Conservation (phyloP, 805 yeast genomes). For the Ogataea parapolymorpha region DNA sequence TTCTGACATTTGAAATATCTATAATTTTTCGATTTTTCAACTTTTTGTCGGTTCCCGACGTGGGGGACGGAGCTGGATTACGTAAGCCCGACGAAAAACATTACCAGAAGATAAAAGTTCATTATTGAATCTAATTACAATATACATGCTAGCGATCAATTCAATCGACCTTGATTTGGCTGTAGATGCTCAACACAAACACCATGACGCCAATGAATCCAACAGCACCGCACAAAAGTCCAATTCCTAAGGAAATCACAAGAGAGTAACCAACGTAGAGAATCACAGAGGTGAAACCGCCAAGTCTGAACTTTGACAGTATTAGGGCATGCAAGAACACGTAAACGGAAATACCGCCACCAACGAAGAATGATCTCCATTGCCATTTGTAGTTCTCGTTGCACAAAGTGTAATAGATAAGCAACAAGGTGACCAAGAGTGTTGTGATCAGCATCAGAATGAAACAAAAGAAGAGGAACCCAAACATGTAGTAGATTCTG, state of each 20-base stretch:
- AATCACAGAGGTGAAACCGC: constrained; percentile 71
- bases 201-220: constrained; percentile 75
- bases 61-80: constrained; percentile 3
- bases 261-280: constrained; percentile 81
- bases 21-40: constrained; percentile 3
- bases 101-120: not conserved
- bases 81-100: not conserved
- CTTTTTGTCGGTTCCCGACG: constrained; percentile 2
- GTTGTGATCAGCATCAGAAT: constrained; percentile 80
- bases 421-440: constrained; percentile 70
- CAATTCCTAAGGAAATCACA: constrained; percentile 65
- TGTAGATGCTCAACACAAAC: constrained; percentile 75
- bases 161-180: constrained; percentile 81
- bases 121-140: not conserved
- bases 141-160: constrained; percentile 1
- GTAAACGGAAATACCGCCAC: constrained; percentile 87
- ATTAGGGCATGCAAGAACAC: constrained; percentile 80
- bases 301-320: constrained; percentile 65
- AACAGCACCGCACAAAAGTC: constrained; percentile 82
- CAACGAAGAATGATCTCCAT: constrained; percentile 84
- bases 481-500: constrained; percentile 95
- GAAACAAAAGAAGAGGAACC: constrained; percentile 87
- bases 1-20: constrained; percentile 14
- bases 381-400: constrained; percentile 96
- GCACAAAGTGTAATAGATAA: constrained; percentile 81